phyloP scores from a whole-genome alignment of 192 early-diverging fungal genomes.

The Coemansia javaensis region DNA sequence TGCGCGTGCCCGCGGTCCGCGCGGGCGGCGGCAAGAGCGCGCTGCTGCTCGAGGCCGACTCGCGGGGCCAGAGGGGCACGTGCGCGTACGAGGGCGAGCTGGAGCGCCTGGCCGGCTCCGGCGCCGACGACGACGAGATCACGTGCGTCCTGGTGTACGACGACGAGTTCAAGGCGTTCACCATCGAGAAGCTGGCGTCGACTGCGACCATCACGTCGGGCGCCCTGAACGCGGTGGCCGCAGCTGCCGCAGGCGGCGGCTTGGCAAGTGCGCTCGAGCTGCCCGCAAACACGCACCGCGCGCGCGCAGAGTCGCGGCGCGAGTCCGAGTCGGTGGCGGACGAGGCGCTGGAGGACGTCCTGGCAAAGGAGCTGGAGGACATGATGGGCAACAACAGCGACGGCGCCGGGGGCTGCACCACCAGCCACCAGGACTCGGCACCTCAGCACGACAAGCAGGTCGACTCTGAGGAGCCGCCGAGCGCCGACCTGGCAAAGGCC shows the following conservation, averaged over 20 bases:
- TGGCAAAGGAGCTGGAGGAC: slow-evolving; percentile 45
- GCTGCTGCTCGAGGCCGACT: slow-evolving; percentile 26
- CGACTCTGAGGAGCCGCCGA: slow-evolving; percentile 19
- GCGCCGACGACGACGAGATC: slow-evolving; percentile 14
- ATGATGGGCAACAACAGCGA: slow-evolving; percentile 36
- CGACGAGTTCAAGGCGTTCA: slow-evolving; percentile 32
- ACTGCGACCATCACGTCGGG: slow-evolving; percentile 13
- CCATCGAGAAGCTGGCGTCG: slow-evolving; percentile 28
- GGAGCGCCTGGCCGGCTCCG: slow-evolving; percentile 9
- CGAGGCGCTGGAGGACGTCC: slow-evolving; percentile 27
- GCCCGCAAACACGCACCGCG: slow-evolving; percentile 21
- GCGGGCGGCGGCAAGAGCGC: slow-evolving; percentile 1
- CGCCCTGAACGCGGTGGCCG: slow-evolving; percentile 1
- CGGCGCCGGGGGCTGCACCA: slow-evolving; percentile 2
- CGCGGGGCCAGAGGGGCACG: slow-evolving; percentile 22
- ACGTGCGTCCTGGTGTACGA: slow-evolving; percentile 44
- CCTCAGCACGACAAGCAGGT: slow-evolving; percentile 1
- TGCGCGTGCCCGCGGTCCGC: slow-evolving; percentile 11
- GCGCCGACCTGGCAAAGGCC: slow-evolving; percentile 20
- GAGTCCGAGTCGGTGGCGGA: slow-evolving; percentile 17
- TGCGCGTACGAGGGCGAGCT: slow-evolving; percentile 46
- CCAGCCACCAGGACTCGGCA: slow-evolving; percentile 4
- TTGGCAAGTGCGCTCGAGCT: slow-evolving; percentile 14
- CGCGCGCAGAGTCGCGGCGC: neutral
- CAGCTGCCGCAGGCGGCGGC: slow-evolving; percentile 1